A percentile compares a stretch with the other conserved stretches of the same genome.
Evolutionary conservation across 768 basidiomycete species (phyloP).

Genomic region (Rhizopogon sp.): DNA sequence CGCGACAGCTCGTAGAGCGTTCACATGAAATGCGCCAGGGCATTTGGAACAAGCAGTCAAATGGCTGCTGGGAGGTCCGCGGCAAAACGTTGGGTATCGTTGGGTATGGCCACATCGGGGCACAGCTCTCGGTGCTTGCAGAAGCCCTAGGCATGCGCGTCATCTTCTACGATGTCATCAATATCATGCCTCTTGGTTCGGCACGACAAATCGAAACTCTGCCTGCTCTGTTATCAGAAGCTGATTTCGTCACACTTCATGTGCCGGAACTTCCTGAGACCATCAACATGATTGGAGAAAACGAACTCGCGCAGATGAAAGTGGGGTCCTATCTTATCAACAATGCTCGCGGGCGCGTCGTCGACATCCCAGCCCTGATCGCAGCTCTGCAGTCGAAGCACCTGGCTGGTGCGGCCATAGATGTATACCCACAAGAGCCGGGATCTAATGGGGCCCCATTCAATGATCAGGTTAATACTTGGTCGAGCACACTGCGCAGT

Average conservation of each 20-base stretch:
- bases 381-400: slow-evolving; percentile 78
- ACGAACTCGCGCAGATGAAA: slow-evolving; percentile 88
- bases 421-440: slow-evolving; percentile 94
- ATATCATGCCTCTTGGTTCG: slow-evolving; percentile 95
- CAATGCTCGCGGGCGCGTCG: slow-evolving; percentile 93
- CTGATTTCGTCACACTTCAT: slow-evolving; percentile 95
- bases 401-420: slow-evolving; percentile 83
- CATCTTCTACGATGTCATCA: slow-evolving; percentile 91
- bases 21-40: slow-evolving; percentile 83
- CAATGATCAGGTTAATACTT: slow-evolving; percentile 82
- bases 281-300: slow-evolving; percentile 81
- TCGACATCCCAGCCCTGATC: slow-evolving; percentile 91
- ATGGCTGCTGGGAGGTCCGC: slow-evolving; percentile 95
- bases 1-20: slow-evolving; percentile 90
- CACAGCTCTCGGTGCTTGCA: slow-evolving; percentile 94
- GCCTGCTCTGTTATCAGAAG: slow-evolving; percentile 60
- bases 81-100: slow-evolving; percentile 98
- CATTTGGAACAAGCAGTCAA: slow-evolving; percentile 98
- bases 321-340: slow-evolving; percentile 93
- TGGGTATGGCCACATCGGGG: slow-evolving; percentile 97
- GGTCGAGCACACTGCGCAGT: slow-evolving; percentile 69
- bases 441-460: slow-evolving; percentile 87
- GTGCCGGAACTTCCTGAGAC: slow-evolving; percentile 97
- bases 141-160: slow-evolving; percentile 96
- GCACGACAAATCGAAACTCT: slow-evolving; percentile 88